Evolutionary conservation across 495 filamentous ascomycete species (phyloP).

Genomic region (Aspergillus panamensis): DNA sequence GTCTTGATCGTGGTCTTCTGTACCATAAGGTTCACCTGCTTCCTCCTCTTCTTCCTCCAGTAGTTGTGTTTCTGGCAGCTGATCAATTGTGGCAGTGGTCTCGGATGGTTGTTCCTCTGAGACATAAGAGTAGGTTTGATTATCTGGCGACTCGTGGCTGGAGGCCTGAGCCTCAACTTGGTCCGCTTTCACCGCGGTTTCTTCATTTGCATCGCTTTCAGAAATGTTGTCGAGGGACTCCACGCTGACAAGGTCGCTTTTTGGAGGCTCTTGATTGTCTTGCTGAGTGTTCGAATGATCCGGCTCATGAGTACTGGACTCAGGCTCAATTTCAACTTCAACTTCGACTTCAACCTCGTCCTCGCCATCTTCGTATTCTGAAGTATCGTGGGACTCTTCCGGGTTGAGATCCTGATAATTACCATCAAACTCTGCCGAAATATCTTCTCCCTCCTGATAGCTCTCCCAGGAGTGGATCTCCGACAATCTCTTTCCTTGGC

Average conservation of each 20-base stretch:
- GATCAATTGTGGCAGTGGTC: conserved; percentile 32
- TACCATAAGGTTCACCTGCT: conserved; percentile 11
- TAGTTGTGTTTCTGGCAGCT: conserved; percentile 16
- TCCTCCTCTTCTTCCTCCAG: conserved; percentile 16
- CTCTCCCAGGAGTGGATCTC: conserved; percentile 44
- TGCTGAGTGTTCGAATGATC: conserved; percentile 8
- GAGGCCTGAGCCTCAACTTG: conserved; percentile 8
- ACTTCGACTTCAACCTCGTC: too few species aligned
- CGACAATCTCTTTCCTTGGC: conserved; percentile 58
- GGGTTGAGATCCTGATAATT: conserved; percentile 11
- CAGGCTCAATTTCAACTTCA: background rate
- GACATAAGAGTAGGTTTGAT: conserved; percentile 20
- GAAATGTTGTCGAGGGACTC: background rate
- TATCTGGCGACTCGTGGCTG: conserved; percentile 5
- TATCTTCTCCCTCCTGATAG: conserved; percentile 31
- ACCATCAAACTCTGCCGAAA: conserved; percentile 20
- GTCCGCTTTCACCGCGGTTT: background rate
- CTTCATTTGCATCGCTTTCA: conserved; percentile 1
- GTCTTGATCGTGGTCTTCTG: conserved; percentile 7
- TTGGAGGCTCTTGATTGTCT: conserved; percentile 7
- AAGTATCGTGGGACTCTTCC: conserved; percentile 15
- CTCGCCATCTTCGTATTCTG: conserved; percentile 1
- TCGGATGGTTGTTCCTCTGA: conserved; percentile 32
- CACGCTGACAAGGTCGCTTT: background rate
- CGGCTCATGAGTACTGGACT: conserved; percentile 9